Percentiles rank a stretch among this genome's conserved stretches.
Evolutionary conservation across 2,329 filamentous ascomycete species (phyloP).

Genomic region (Bipolaris oryzae): DNA sequence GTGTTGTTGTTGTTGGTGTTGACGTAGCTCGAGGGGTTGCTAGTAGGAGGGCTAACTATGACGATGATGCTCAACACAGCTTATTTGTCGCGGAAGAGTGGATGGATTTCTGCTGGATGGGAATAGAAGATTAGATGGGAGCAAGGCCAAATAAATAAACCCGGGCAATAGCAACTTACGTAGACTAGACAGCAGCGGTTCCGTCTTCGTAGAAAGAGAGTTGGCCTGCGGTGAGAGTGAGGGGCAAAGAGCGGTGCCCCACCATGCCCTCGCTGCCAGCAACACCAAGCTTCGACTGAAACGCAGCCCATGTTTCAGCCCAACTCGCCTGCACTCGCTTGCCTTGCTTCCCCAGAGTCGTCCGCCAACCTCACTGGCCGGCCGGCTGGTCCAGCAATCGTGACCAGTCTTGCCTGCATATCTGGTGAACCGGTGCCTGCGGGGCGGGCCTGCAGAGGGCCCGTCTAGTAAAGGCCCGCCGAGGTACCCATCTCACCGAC

Average conservation of each 20-base stretch:
- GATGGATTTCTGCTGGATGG: conserved; percentile 4
- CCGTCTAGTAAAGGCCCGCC: not conserved
- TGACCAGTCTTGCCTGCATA: conserved; percentile 12
- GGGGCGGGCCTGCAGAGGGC: not conserved
- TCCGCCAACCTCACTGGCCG: not conserved
- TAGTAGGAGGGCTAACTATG: not conserved
- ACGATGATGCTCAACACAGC: not conserved
- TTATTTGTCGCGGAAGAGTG: not conserved
- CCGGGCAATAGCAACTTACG: conserved; percentile 10
- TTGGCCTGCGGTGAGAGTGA: conserved; percentile 24
- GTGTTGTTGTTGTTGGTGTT: conserved; percentile 10
- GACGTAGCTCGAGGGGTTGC: conserved; percentile 10
- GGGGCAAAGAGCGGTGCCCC: conserved; percentile 26
- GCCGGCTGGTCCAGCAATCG: conserved; percentile 2
- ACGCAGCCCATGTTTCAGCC: conserved; percentile 27
- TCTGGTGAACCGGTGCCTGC: conserved; percentile 10
- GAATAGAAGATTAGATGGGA: not conserved
- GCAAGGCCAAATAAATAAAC: not conserved
- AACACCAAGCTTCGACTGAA: conserved; percentile 20
- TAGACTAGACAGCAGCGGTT: conserved; percentile 13
- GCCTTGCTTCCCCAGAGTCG: not conserved
- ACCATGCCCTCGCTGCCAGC: conserved; percentile 19
- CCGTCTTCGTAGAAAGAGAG: conserved; percentile 17
- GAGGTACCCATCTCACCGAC: not conserved
- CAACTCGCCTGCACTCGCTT: conserved; percentile 19